A percentile compares a stretch with the other conserved stretches of the same genome.
Conservation (phyloP, 164 flowering plant species). For the Litsea cubeba region DNA sequence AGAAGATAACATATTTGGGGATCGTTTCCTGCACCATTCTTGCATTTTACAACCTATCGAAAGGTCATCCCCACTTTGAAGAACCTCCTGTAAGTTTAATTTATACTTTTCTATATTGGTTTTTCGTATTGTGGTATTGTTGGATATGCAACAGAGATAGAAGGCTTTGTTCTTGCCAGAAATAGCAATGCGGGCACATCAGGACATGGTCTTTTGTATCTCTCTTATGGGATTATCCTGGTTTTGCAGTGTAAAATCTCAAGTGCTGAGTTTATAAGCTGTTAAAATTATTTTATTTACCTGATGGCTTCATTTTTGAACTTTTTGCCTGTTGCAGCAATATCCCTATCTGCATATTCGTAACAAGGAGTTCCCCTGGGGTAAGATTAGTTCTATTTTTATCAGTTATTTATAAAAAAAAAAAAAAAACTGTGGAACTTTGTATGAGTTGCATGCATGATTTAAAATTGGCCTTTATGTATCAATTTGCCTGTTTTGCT, state of each 20-base stretch:
- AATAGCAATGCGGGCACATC: too few species aligned
- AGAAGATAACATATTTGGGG: slow-evolving; percentile 76
- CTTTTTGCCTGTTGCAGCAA: slow-evolving; percentile 39
- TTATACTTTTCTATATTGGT: neutral
- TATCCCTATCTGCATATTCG: slow-evolving; percentile 83
- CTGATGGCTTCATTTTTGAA: neutral
- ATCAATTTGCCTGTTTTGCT: too few species aligned
- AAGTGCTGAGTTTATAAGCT: neutral
- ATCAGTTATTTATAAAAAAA: neutral
- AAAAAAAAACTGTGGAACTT: too few species aligned
- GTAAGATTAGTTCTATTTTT: slow-evolving; percentile 34
- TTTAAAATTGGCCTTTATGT: too few species aligned
- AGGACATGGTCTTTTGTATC: too few species aligned
- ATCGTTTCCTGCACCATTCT: slow-evolving; percentile 50
- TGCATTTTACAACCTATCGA: slow-evolving; percentile 48
- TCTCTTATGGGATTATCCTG: too few species aligned
- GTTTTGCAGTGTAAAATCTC: neutral
- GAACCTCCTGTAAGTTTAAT: slow-evolving; percentile 61
- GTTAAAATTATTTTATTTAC: too few species aligned
- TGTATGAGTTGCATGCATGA: too few species aligned
- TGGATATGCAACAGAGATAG: neutral
- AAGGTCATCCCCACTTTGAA: slow-evolving; percentile 72
- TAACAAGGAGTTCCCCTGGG: slow-evolving; percentile 98
- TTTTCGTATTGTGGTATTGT: neutral
- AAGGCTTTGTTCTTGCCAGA: too few species aligned